Conservation (phyloP, 768 basidiomycete genomes). For the Leccinum incarnatum region DNA sequence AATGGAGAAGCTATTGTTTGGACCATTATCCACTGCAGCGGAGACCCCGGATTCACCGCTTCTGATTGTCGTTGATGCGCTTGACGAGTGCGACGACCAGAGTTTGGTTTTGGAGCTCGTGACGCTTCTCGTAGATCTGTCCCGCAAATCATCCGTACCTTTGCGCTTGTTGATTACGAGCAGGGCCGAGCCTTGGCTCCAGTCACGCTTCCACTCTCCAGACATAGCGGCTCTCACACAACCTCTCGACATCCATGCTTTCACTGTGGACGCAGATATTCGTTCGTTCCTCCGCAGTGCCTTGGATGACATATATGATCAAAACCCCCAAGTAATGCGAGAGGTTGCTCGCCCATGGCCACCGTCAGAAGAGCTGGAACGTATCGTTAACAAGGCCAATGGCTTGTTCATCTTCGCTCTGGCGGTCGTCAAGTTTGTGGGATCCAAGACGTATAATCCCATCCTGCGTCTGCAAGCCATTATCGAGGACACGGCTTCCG, state of each 20-base stretch:
- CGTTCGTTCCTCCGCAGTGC: slow-evolving; percentile 18
- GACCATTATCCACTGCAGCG: too few species aligned
- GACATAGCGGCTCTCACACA: slow-evolving; percentile 10
- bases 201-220: slow-evolving; percentile 13
- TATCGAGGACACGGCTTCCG: slow-evolving; percentile 9
- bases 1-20: too few species aligned
- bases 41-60: too few species aligned
- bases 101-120: too few species aligned
- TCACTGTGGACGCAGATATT: slow-evolving; percentile 22
- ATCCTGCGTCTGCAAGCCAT: slow-evolving; percentile 13
- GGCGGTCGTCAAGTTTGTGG: slow-evolving; percentile 28
- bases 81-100: too few species aligned
- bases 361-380: slow-evolving; percentile 18
- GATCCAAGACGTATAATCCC: slow-evolving; percentile 18
- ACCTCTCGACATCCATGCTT: slow-evolving; percentile 19
- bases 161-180: too few species aligned
- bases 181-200: too few species aligned
- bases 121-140: too few species aligned
- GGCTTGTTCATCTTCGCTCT: slow-evolving; percentile 30
- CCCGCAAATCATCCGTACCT: too few species aligned
- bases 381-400: slow-evolving; percentile 15
- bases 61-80: too few species aligned
- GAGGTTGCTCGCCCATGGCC: slow-evolving; percentile 20
- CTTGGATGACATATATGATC: slow-evolving; percentile 9
- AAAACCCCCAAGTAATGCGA: slow-evolving; percentile 14